These are phyloP conservation scores for Plenodomus tracheiphilus DNA, from an alignment of 2,329 filamentous ascomycete species.

Conservation along the genomic window DNA sequence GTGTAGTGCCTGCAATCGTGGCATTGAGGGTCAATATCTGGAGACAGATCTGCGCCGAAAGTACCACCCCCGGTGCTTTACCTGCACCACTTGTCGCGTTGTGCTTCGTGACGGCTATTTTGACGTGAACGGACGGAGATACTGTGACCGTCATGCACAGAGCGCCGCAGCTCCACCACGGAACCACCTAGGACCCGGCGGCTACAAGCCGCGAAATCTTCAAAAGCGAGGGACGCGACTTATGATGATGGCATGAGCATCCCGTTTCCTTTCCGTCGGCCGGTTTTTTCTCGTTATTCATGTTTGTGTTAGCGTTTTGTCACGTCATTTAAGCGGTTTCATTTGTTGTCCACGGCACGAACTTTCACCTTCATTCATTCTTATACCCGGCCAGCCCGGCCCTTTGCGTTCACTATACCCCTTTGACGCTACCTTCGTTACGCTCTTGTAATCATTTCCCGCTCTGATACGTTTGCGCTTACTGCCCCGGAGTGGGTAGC, in stretches of 20 bases:
- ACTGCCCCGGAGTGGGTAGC: neutral
- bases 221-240: slow-evolving; percentile 55
- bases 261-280: neutral
- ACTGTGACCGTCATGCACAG: slow-evolving; percentile 86
- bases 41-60: slow-evolving; percentile 79
- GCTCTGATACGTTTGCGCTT: slow-evolving; percentile 5
- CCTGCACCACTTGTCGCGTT: slow-evolving; percentile 75
- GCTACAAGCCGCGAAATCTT: slow-evolving; percentile 43
- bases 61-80: slow-evolving; percentile 86
- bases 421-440: slow-evolving; percentile 10
- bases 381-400: slow-evolving; percentile 31
- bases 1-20: slow-evolving; percentile 75
- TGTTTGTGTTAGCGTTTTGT: slow-evolving; percentile 5
- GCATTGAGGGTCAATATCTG: slow-evolving; percentile 92
- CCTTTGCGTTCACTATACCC: slow-evolving; percentile 3
- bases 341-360: slow-evolving; percentile 12
- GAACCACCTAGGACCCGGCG: slow-evolving; percentile 45
- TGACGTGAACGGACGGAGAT: slow-evolving; percentile 77
- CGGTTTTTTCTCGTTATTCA: neutral
- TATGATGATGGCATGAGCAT: slow-evolving; percentile 53
- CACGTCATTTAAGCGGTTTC: slow-evolving; percentile 14
- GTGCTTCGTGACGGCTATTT: slow-evolving; percentile 85
- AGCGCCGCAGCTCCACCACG: slow-evolving; percentile 51
- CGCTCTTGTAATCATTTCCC: slow-evolving; percentile 11
- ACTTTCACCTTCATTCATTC: slow-evolving; percentile 15